Percentiles rank a stretch among this genome's conserved stretches.
phyloP scores from a whole-genome alignment of 176 grass and related monocot species.

The Hsuehochloa calcarea region DNA sequence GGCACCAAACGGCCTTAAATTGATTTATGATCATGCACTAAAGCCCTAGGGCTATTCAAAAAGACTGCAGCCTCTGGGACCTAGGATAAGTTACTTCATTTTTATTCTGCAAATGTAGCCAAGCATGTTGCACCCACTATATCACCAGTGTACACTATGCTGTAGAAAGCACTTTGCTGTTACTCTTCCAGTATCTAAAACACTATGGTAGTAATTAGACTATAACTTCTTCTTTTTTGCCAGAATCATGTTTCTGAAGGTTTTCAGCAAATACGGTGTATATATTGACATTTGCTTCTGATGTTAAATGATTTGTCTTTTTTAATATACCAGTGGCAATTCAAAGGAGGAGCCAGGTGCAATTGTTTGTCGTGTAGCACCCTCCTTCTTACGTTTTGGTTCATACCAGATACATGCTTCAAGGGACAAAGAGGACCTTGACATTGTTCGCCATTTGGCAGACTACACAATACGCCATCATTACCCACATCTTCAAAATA shows the following conservation, averaged over 20 bases:
- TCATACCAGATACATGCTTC: slow-evolving; percentile 85
- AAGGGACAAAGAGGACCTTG: slow-evolving; percentile 72
- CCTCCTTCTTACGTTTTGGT: slow-evolving; percentile 89
- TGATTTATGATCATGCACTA: neutral
- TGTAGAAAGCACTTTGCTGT: neutral
- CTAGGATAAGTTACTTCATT: neutral
- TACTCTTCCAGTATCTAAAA: neutral
- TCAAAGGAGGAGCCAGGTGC: slow-evolving; percentile 94
- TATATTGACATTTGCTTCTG: slow-evolving; percentile 1
- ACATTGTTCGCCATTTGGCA: slow-evolving; percentile 65
- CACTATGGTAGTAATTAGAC: neutral
- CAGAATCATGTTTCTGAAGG: neutral
- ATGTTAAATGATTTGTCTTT: slow-evolving; percentile 14
- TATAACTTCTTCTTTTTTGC: neutral
- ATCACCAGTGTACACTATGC: neutral
- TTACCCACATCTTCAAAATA: slow-evolving; percentile 80
- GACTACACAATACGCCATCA: slow-evolving; percentile 82
- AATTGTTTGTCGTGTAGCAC: slow-evolving; percentile 85
- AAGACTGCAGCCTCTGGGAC: neutral
- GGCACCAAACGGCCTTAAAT: neutral
- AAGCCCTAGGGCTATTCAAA: neutral
- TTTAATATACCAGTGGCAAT: slow-evolving; percentile 69
- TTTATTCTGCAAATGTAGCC: neutral
- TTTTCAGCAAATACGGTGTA: slow-evolving; percentile 21
- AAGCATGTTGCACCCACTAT: neutral